Base-by-base conservation (phyloP, 352 stramenopile species). In the Phytophthora syringae region DNA sequence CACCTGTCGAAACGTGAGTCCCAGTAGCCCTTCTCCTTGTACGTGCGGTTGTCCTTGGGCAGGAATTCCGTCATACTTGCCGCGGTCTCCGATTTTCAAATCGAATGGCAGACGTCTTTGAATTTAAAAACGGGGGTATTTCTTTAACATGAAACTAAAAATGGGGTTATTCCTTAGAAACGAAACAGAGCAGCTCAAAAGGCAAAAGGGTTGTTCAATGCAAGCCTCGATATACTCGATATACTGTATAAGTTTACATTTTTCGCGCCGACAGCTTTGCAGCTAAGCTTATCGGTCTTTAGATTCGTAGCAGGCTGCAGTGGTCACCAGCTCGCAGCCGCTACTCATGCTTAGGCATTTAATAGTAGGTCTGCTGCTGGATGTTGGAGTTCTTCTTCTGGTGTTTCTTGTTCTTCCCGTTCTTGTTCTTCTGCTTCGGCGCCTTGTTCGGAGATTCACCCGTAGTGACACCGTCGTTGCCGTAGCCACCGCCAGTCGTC, bases 11-110 rank as follows among this genome's bases (percentile, higher is more conserved):
- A 94, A 54, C 86, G 71, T 39, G 66, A 72, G 53, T 94, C 77
- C 86, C 86, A 94, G 75, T 94, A 94, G 20, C 75, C 63, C 45
- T 82, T 79, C 40, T 74, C 75, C 60, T 82, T 86, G 74, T 93
- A 93, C 47, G 69, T 73, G 48, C 67, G 60, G 71, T 89, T 93
- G 62, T 77, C 67, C 50, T 79, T 67, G 28, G 74, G 74, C 55
- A 82, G 44, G 59, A 67, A 79, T 28, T 70, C 74, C 0, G 74
- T 79, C 74, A 82, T 79, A 18, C 15, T 72, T 7, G 24, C 2
- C 22, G 13, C 18, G 28, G 36, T 42, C 37, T 44, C n/a, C 16
- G 34, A 40, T n/a, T 39, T 45, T 45, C 39, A 45, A 45, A 52
- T 60, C 34, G 53, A 52, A 16, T 61, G 40, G 32, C 32, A 20